phyloP scores from a whole-genome alignment of 148 eudicot species.

The Vaccinium corymbosum region DNA sequence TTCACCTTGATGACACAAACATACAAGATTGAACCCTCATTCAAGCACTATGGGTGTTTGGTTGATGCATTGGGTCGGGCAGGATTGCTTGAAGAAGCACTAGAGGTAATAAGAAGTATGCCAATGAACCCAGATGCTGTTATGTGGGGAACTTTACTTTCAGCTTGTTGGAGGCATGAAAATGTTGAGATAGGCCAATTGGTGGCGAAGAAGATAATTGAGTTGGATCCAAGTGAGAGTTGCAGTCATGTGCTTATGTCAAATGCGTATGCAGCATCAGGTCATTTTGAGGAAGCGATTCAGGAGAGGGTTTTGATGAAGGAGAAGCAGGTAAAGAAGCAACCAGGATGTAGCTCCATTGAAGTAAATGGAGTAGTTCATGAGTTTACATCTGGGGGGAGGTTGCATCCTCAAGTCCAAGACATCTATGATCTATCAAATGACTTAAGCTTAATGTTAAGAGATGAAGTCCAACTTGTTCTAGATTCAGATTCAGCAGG shows the following conservation, averaged over 20 bases:
- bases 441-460: neutral
- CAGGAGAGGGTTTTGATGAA: constrained; percentile 41
- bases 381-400: constrained; percentile 50
- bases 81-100: constrained; percentile 43
- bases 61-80: constrained; percentile 44
- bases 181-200: constrained; percentile 37
- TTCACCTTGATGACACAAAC: constrained; percentile 34
- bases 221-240: constrained; percentile 36
- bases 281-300: constrained; percentile 41
- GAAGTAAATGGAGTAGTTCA: constrained; percentile 42
- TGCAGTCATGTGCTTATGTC: constrained; percentile 43
- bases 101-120: constrained; percentile 35
- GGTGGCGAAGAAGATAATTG: constrained; percentile 29
- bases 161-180: constrained; percentile 48
- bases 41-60: constrained; percentile 54
- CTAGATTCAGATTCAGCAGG: neutral
- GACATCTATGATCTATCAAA: constrained; percentile 18
- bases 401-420: constrained; percentile 32
- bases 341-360: constrained; percentile 50
- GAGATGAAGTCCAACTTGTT: neutral
- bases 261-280: constrained; percentile 40
- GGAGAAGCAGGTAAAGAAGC: constrained; percentile 31
- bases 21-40: constrained; percentile 43
- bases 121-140: constrained; percentile 39
- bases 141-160: constrained; percentile 51